phyloP scores from a whole-genome alignment of 768 basidiomycete species.

The Cyathus striatus region DNA sequence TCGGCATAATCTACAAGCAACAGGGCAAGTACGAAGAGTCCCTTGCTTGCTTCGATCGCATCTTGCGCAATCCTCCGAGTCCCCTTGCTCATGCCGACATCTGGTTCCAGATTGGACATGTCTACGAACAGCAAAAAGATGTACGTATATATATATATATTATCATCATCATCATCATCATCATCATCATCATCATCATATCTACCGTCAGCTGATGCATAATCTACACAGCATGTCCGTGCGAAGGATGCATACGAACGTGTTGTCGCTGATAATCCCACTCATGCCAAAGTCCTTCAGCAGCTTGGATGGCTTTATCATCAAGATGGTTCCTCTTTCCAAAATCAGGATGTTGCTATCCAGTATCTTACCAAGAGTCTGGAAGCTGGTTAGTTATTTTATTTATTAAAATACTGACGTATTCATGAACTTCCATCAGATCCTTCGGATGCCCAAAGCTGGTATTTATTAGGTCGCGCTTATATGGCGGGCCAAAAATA shows the following conservation, averaged over 20 bases:
- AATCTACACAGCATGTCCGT: slow-evolving; percentile 81
- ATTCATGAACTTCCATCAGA: slow-evolving; percentile 44
- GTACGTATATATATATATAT: slow-evolving; percentile 35
- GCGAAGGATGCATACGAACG: slow-evolving; percentile 97
- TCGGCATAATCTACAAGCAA: slow-evolving; percentile 99
- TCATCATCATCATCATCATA: slow-evolving; percentile 7
- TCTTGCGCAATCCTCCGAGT: slow-evolving; percentile 90
- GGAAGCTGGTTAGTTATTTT: slow-evolving; percentile 85
- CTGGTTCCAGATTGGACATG: slow-evolving; percentile 99
- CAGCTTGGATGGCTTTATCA: slow-evolving; percentile 98
- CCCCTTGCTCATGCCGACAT: slow-evolving; percentile 97
- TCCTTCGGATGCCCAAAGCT: slow-evolving; percentile 92
- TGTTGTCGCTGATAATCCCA: slow-evolving; percentile 88
- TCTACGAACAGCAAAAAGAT: slow-evolving; percentile 96
- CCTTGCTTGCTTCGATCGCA: slow-evolving; percentile 91
- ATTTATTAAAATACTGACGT: no score
- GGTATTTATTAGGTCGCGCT: slow-evolving; percentile 97
- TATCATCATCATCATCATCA: background rate
- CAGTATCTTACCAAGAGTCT: slow-evolving; percentile 91
- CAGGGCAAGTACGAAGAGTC: slow-evolving; percentile 91
- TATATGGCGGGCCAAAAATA: slow-evolving; percentile 99
- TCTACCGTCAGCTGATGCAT: slow-evolving; percentile 6
- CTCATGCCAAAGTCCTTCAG: slow-evolving; percentile 94
- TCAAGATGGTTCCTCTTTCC: slow-evolving; percentile 91
- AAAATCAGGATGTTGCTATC: slow-evolving; percentile 93